phyloP scores from a whole-genome alignment of 2,329 filamentous ascomycete genomes.

The Cordyceps cateniannulata region DNA sequence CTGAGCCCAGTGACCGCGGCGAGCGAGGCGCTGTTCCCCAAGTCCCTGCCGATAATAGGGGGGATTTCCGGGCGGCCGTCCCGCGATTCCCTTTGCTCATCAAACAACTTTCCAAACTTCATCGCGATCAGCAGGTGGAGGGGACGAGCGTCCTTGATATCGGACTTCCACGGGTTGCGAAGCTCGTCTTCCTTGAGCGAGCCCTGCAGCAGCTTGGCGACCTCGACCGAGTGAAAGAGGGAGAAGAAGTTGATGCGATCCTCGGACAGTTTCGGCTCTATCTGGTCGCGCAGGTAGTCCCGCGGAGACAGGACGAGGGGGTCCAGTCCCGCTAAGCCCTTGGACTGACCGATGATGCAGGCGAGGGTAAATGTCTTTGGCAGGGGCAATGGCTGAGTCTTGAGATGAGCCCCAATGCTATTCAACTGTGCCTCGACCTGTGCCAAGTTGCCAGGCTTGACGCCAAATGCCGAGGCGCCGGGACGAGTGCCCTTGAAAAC shows the following conservation, averaged over 20 bases:
- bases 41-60: neutral
- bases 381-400: neutral
- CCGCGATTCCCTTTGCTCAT: neutral
- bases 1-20: neutral
- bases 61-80: neutral
- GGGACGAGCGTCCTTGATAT: neutral
- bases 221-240: neutral
- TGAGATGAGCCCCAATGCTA: neutral
- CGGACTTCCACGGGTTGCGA: neutral
- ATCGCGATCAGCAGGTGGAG: neutral
- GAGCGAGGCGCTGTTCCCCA: neutral
- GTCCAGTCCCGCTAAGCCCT: neutral
- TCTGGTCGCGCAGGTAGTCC: neutral
- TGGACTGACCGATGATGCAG: neutral
- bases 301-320: neutral
- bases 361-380: neutral
- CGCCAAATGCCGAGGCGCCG: neutral
- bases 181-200: neutral
- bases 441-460: neutral
- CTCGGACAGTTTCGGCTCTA: neutral
- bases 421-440: neutral
- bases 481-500: neutral
- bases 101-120: neutral
- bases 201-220: neutral
- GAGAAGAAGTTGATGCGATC: neutral